Evolutionary conservation across 2,329 filamentous ascomycete species (phyloP).

Genomic region (Pyrenophora graminea): DNA sequence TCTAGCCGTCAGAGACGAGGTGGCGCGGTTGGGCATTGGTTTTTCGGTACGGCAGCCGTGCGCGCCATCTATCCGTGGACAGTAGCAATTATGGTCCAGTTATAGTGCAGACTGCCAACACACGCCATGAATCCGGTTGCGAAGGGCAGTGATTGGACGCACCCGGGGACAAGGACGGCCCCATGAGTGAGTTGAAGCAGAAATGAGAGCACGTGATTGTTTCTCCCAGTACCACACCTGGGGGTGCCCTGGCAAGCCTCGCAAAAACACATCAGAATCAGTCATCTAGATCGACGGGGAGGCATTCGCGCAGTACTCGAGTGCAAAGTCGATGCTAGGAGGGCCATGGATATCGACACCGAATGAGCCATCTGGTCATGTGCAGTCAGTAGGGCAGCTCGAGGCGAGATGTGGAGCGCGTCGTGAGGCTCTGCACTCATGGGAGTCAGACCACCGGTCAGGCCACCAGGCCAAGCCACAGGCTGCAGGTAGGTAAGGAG

Average conservation of each 20-base stretch:
- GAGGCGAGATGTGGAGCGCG: background rate
- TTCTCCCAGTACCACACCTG: too few species aligned
- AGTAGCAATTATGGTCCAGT: slow-evolving; percentile 1
- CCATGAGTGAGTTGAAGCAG: background rate
- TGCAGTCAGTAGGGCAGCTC: background rate
- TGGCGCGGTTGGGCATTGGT: background rate
- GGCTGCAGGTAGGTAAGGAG: background rate
- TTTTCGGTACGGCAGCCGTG: background rate
- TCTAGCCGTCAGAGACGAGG: slow-evolving; percentile 1
- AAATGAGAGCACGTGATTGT: background rate
- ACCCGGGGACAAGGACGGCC: background rate
- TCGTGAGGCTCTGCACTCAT: slow-evolving; percentile 27
- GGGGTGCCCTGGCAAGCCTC: background rate
- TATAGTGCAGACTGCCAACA: slow-evolving; percentile 13
- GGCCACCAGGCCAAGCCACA: slow-evolving; percentile 11
- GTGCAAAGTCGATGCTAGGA: background rate
- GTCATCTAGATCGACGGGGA: background rate
- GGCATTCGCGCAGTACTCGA: too few species aligned
- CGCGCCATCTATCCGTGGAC: background rate
- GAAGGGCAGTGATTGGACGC: slow-evolving; percentile 9
- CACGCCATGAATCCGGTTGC: slow-evolving; percentile 7
- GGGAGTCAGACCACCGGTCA: slow-evolving; percentile 4
- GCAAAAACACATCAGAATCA: too few species aligned
- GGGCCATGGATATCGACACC: background rate
- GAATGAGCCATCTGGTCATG: slow-evolving; percentile 5